Evolutionary conservation across 208 protist species (phyloP).

Genomic region (Jaenimonas drosophilae): DNA sequence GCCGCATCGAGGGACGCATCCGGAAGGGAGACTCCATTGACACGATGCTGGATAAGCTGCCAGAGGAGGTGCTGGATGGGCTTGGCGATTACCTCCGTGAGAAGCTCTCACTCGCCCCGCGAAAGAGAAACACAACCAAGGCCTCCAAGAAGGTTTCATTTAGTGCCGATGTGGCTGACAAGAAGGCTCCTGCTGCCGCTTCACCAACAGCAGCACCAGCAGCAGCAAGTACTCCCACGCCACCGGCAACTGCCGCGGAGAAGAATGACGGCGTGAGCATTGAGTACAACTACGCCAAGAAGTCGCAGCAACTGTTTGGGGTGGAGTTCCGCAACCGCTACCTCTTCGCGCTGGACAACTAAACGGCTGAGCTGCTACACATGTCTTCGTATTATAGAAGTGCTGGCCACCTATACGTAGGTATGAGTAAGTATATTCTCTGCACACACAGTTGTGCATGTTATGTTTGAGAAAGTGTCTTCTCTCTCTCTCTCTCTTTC

Average conservation of each 20-base stretch:
- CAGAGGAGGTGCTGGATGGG: conserved; percentile 36
- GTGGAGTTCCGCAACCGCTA: conserved; percentile 86
- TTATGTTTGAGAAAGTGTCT: conserved; percentile 1
- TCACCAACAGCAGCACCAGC: too few species aligned
- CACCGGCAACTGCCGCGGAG: neutral
- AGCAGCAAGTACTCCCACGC: neutral
- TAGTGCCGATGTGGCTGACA: neutral
- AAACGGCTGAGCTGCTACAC: neutral
- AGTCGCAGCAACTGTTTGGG: conserved; percentile 71
- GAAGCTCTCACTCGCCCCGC: conserved; percentile 58
- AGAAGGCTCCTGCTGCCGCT: too few species aligned
- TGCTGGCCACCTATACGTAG: conserved; percentile 2
- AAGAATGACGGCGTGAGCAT: conserved; percentile 10
- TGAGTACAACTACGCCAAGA: conserved; percentile 80
- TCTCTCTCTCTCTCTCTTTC: conserved; percentile 1
- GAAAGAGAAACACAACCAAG: neutral
- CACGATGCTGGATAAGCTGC: conserved; percentile 70
- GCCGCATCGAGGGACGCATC: conserved; percentile 50
- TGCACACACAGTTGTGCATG: too few species aligned
- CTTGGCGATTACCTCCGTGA: conserved; percentile 64
- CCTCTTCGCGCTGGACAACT: conserved; percentile 74
- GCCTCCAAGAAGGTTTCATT: neutral
- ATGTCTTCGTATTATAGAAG: neutral
- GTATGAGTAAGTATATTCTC: conserved; percentile 1
- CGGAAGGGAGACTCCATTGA: conserved; percentile 73